Base-by-base conservation (phyloP, 352 stramenopile genomes). In the Globisporangium irregulare region DNA sequence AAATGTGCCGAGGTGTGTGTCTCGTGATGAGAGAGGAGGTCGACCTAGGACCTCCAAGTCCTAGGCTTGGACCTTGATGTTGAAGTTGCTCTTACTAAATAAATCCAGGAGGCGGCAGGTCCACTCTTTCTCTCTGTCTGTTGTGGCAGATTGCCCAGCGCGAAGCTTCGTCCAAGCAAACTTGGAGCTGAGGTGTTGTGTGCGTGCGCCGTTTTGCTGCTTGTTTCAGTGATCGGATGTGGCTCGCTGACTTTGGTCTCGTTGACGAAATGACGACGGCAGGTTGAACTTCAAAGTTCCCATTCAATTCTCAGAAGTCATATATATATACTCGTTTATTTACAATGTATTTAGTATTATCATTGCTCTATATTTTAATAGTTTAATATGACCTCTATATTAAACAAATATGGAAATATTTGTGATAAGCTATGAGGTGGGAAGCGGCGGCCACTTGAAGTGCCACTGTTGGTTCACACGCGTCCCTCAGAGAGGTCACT, bases 211-310 rank as follows among this genome's bases (percentile, higher is more conserved):
- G 27, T 32, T 32, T 9, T 38, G 34, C 34, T 38, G 12, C n/a
- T 24, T 48, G 57, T 51, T 48, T 38, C 34, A 62, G 57, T 51
- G 56, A 48, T 62, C 56, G 56, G 29, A 62, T 32, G 27, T 32
- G 27, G 27, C 25, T 9, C 18, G 50, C 4, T 32, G 34, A 38
- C 34, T 38, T 38, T 38, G 8, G 34, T 9, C 34, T 38, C 34
- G 9, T 38, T n/a, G 12, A 24, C 53, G 25, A 58, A 22, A 14
- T 18, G 22, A 38, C 53, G 25, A 58, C 53, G 27, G 3, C 9
- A 24, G 6, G 53, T 62, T 62, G 57, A 62, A 62, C 57, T 62
- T 62, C 57, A 62, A 62, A 62, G 34, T 48, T 62, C n/a, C 34
- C 34, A 24, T 32, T 48, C 53, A n/a, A 29, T 48, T 36, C n/a